phyloP scores from a whole-genome alignment of 768 basidiomycete species.

The Cyclocybe cylindracea region DNA sequence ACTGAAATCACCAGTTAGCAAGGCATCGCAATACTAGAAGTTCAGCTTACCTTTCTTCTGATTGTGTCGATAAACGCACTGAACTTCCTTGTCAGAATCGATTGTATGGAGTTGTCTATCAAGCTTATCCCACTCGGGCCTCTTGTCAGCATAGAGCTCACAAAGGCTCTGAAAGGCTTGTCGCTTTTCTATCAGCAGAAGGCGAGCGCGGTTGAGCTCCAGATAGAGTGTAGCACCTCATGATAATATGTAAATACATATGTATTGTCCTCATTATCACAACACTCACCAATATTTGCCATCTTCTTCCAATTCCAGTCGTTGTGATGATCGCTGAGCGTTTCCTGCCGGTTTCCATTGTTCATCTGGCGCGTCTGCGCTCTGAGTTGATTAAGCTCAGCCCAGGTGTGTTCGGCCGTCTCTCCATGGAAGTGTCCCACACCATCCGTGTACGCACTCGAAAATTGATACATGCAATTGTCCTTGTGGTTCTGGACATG shows the following conservation, averaged over 20 bases:
- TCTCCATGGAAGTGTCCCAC: slow-evolving; percentile 30
- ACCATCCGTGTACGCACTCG: slow-evolving; percentile 16
- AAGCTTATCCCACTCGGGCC: slow-evolving; percentile 7
- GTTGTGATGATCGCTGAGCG: slow-evolving; percentile 15
- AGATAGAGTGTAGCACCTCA: slow-evolving; percentile 4
- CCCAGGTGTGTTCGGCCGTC: slow-evolving; percentile 27
- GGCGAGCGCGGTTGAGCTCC: slow-evolving; percentile 3
- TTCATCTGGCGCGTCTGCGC: slow-evolving; percentile 28
- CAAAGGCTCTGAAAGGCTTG: slow-evolving; percentile 6
- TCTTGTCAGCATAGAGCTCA: background rate
- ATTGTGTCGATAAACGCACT: slow-evolving; percentile 21
- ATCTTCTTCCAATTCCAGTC: slow-evolving; percentile 28
- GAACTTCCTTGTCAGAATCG: slow-evolving; percentile 10
- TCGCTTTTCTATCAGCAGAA: slow-evolving; percentile 11
- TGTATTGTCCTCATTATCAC: too few relatives aligned
- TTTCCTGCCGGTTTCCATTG: slow-evolving; percentile 27
- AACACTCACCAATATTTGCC: slow-evolving; percentile 10
- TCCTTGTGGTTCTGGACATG: slow-evolving; percentile 29
- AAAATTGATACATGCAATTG: slow-evolving; percentile 23
- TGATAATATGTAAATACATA: background rate
- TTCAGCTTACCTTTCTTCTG: slow-evolving; percentile 8
- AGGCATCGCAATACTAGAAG: slow-evolving; percentile 9
- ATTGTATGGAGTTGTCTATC: slow-evolving; percentile 9
- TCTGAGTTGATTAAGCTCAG: slow-evolving; percentile 19
- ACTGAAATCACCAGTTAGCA: slow-evolving; percentile 8